Conservation (phyloP, 1,284 basidiomycete species). For the Cutaneotrichosporon sp. region DNA sequence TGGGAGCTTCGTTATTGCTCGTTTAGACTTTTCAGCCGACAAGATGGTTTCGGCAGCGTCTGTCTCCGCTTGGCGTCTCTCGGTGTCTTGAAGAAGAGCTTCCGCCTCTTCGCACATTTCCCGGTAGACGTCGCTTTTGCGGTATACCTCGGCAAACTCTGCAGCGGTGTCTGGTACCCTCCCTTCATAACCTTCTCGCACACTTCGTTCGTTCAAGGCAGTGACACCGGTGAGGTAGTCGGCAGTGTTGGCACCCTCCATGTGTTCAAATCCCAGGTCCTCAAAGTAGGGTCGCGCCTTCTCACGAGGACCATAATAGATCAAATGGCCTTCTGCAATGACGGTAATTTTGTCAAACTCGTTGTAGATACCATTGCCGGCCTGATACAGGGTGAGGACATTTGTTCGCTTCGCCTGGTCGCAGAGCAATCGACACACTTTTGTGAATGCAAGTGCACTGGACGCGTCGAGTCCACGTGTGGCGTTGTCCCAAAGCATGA, state of each 20-base stretch:
- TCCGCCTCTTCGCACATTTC: constrained; percentile 34
- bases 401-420: constrained; percentile 70
- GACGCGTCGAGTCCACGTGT: constrained; percentile 66
- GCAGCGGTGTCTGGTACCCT: constrained; percentile 57
- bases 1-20: constrained; percentile 16
- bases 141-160: constrained; percentile 52
- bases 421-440: constrained; percentile 67
- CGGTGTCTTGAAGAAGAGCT: constrained; percentile 20
- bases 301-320: constrained; percentile 69
- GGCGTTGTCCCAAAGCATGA: constrained; percentile 61
- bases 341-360: constrained; percentile 58
- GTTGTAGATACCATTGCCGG: constrained; percentile 51
- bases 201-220: constrained; percentile 56
- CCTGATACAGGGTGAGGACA: constrained; percentile 76
- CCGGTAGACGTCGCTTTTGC: constrained; percentile 25
- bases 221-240: constrained; percentile 60
- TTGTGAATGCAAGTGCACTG: constrained; percentile 73
- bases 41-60: constrained; percentile 16
- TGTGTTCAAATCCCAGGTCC: constrained; percentile 62
- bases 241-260: constrained; percentile 48
- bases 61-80: constrained; percentile 19
- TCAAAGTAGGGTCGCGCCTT: constrained; percentile 75
- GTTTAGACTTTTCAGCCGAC: constrained; percentile 23
- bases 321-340: constrained; percentile 70
- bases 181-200: constrained; percentile 51